These are phyloP conservation scores for Pseudopithomyces chartarum DNA, from an alignment of 2,329 filamentous ascomycete species.

Conservation along the genomic window DNA sequence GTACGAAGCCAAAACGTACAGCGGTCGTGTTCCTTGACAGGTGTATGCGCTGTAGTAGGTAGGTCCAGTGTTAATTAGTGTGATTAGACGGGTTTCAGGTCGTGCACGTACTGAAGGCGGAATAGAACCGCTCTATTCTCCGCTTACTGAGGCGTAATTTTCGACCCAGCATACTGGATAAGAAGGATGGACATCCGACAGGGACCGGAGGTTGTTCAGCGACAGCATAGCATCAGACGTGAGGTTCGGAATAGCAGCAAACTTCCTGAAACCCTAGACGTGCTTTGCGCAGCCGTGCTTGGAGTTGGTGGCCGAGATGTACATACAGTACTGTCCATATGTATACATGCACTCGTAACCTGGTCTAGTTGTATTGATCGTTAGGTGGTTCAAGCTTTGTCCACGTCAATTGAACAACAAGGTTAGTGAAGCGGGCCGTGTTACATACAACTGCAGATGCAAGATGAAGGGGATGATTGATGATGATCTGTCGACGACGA, in stretches of 20 bases:
- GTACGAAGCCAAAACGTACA: too few relatives aligned
- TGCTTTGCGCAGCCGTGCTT: background rate
- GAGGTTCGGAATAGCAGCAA: background rate
- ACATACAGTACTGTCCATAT: too few relatives aligned
- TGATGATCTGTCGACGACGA: background rate
- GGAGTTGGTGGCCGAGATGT: background rate
- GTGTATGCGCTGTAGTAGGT: background rate
- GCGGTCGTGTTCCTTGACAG: too few relatives aligned
- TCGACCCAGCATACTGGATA: background rate
- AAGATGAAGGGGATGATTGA: background rate
- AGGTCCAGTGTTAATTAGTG: background rate
- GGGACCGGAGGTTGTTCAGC: background rate
- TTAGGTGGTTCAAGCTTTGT: conserved; percentile 1
- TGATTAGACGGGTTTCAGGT: background rate
- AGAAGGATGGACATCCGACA: background rate
- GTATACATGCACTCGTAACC: background rate
- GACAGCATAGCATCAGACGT: background rate
- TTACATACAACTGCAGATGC: background rate
- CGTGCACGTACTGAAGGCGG: background rate
- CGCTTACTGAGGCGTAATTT: background rate
- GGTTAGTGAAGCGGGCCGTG: background rate
- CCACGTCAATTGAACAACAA: background rate
- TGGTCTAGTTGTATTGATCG: background rate
- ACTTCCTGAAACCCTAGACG: background rate
- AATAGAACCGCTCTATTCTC: background rate